Base-by-base conservation (phyloP, 2,329 filamentous ascomycete genomes). In the Proliferodiscus dingleyae region DNA sequence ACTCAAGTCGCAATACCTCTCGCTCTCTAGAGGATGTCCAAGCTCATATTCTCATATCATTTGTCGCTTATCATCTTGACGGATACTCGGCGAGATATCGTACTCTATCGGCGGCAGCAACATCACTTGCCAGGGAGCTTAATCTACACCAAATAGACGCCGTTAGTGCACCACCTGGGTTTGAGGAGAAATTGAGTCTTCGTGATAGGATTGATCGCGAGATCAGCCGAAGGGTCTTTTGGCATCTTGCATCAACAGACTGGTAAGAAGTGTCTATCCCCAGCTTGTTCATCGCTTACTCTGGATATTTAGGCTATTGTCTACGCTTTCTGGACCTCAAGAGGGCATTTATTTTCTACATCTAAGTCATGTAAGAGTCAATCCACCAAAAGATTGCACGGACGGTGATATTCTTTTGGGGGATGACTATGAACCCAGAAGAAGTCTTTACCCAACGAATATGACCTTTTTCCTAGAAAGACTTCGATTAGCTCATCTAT, bases 401-500 rank as follows among this genome's bases (percentile, higher is more conserved):
- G 66, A 69, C 43, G 58, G 65, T 28, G 61, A 67, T 23, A 33
- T 68, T 5, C 30, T 56, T 9, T 55, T 46, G 50, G 32, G 54
- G 46, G 36, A 50, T 44, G 19, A 66, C 5, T 37, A 59, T 58
- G n/a, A 59, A 53, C 49, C 37, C 13, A 36, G 28, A 28, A 9
- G 24, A 49, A 11, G 52, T 47, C n/a, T 52, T 57, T n/a, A 51
- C 58, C n/a, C 65, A 0, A 68, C 66, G 1, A 49, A 56, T n/a
- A 66, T 68, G 60, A 64, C 63, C 1, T 68, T 65, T 44, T 63
- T 59, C 19, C 52, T 69, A 1, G 61, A 67, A 30, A 45, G 63
- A 37, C 58, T 66, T 30, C 60, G 58, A 10, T 50, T 68, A 0
- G 62, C 60, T 7, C 63, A 67, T 19, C 49, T 69, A 10, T 67